phyloP scores from a whole-genome alignment of 495 filamentous ascomycete species.

The Neurospora tetraspora region DNA sequence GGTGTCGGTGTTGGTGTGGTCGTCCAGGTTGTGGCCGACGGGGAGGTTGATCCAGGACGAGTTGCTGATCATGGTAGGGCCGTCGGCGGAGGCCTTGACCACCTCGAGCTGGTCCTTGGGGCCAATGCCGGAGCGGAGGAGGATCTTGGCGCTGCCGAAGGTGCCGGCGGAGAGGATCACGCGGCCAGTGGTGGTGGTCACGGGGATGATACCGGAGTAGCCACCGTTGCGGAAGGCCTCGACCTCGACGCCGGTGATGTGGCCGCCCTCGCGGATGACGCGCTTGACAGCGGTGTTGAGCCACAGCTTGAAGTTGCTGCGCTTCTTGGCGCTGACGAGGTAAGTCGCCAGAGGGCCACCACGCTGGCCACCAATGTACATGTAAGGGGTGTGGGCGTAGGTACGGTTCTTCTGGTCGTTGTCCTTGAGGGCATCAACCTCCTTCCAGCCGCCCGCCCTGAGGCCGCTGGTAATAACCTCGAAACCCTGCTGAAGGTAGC shows the following conservation, averaged over 20 bases:
- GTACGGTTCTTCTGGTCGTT: constrained; percentile 58
- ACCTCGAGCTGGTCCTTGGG: constrained; percentile 50
- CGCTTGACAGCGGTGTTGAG: constrained; percentile 56
- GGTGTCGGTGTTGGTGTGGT: constrained; percentile 58
- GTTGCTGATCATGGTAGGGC: constrained; percentile 41
- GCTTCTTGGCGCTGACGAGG: constrained; percentile 49
- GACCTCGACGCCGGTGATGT: constrained; percentile 59
- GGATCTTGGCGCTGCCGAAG: constrained; percentile 64
- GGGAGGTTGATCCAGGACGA: constrained; percentile 60
- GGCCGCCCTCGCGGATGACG: constrained; percentile 49
- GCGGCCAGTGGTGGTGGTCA: constrained; percentile 49
- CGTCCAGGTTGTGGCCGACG: constrained; percentile 63
- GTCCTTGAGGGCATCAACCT: constrained; percentile 48
- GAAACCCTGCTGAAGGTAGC: constrained; percentile 59
- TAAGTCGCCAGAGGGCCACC: constrained; percentile 68
- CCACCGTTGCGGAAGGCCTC: constrained; percentile 45
- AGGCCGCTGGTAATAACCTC: constrained; percentile 48
- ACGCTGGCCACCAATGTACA: constrained; percentile 56
- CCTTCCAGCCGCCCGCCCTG: constrained; percentile 46
- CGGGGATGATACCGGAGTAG: constrained; percentile 46
- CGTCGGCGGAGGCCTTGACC: constrained; percentile 42
- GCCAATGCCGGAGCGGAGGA: constrained; percentile 52
- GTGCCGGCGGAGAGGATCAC: constrained; percentile 62
- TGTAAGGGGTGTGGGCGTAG: constrained; percentile 57
- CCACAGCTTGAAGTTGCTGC: constrained; percentile 58